phyloP scores from a whole-genome alignment of 2,329 filamentous ascomycete genomes.

The Pyrenophora seminiperda region DNA sequence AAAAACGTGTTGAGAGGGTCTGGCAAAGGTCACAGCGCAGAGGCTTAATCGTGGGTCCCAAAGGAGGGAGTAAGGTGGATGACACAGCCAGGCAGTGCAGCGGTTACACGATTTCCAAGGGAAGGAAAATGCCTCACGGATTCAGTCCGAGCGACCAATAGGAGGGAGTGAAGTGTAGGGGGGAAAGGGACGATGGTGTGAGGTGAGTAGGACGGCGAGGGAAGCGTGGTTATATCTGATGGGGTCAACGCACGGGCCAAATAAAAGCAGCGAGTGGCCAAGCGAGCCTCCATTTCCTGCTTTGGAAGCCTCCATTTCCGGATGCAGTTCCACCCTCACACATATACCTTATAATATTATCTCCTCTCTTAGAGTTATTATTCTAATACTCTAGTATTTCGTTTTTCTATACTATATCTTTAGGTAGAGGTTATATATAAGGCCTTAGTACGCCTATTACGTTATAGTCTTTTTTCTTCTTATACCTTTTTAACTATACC shows the following conservation, averaged over 20 bases:
- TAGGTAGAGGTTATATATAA: too few species aligned
- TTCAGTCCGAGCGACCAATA: slow-evolving; percentile 18
- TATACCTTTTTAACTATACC: too few species aligned
- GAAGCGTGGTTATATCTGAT: slow-evolving; percentile 25
- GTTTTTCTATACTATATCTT: too few species aligned
- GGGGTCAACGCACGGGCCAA: slow-evolving; percentile 23
- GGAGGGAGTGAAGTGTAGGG: slow-evolving; percentile 7
- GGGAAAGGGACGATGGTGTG: slow-evolving; percentile 20
- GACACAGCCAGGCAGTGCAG: slow-evolving; percentile 6
- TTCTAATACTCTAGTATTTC: too few species aligned
- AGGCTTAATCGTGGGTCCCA: not conserved
- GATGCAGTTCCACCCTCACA: slow-evolving; percentile 24
- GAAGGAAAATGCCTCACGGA: slow-evolving; percentile 22
- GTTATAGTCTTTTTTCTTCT: too few species aligned
- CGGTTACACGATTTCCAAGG: slow-evolving; percentile 14
- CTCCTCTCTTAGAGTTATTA: too few species aligned
- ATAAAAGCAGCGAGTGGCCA: slow-evolving; percentile 30
- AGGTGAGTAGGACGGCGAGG: slow-evolving; percentile 19
- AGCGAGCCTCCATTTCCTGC: slow-evolving; percentile 25
- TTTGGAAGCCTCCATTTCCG: slow-evolving; percentile 24
- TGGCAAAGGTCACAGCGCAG: not conserved
- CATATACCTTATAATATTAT: too few species aligned
- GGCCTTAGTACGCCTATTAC: too few species aligned
- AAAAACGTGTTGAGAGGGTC: not conserved
- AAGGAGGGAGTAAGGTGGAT: slow-evolving; percentile 3